Percentiles rank a stretch among this genome's conserved stretches.
These are phyloP conservation scores for Magnusiomyces fungicola DNA, from an alignment of 1,139 yeast species.

Conservation along the genomic window DNA sequence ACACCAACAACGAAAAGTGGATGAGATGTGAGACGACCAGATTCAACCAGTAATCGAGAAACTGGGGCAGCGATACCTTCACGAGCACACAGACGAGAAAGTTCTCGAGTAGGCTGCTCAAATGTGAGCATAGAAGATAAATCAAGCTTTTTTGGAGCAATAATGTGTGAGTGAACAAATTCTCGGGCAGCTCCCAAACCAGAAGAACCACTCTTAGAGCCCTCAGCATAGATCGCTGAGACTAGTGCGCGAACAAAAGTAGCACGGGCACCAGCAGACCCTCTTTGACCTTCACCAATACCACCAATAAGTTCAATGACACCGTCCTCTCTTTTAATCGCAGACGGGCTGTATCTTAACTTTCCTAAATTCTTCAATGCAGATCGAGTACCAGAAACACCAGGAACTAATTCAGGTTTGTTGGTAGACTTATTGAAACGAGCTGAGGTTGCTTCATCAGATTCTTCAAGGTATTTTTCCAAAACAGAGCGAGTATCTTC, in stretches of 20 bases:
- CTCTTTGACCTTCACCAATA: constrained; percentile 27
- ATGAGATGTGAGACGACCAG: constrained; percentile 78
- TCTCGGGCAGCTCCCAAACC: constrained; percentile 55
- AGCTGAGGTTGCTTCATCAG: constrained; percentile 3
- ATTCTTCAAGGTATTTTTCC: constrained; percentile 51
- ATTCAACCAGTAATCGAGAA: constrained; percentile 80
- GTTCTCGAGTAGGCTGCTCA: constrained; percentile 78
- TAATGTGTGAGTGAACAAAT: constrained; percentile 64
- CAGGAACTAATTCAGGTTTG: too few relatives aligned
- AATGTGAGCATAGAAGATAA: constrained; percentile 69
- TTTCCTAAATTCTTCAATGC: constrained; percentile 25
- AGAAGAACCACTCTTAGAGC: constrained; percentile 5
- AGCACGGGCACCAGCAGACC: constrained; percentile 38
- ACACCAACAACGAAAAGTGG: constrained; percentile 92
- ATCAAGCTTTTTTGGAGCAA: constrained; percentile 66
- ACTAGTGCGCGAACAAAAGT: constrained; percentile 46
- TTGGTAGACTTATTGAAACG: neutral
- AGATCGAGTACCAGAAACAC: constrained; percentile 4
- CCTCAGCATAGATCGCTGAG: constrained; percentile 37
- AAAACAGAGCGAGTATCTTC: constrained; percentile 57
- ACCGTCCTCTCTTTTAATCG: constrained; percentile 36
- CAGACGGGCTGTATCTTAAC: constrained; percentile 27
- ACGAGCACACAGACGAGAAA: constrained; percentile 69
- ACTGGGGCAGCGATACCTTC: constrained; percentile 71
- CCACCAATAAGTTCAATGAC: constrained; percentile 33